A percentile compares a stretch with the other conserved stretches of the same genome.
phyloP scores from a whole-genome alignment of 2,329 filamentous ascomycete species.

The Lasiodiplodia theobromae region DNA sequence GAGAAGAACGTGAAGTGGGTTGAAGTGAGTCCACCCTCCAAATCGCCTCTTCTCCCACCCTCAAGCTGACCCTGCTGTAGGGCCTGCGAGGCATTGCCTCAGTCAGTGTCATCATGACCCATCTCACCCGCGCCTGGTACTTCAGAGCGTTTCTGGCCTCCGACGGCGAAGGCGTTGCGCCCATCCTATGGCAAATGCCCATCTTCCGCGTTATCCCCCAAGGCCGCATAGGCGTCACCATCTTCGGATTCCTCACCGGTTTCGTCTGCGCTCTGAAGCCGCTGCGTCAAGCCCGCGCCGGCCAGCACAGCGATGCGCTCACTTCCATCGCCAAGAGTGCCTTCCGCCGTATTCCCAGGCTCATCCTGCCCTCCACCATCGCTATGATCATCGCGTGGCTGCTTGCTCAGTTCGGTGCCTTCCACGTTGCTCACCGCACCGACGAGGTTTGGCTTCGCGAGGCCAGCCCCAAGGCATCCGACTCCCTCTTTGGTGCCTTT shows the following conservation, averaged over 20 bases:
- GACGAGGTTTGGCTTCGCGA: slow-evolving; percentile 61
- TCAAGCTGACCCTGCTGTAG: slow-evolving; percentile 38
- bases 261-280: slow-evolving; percentile 65
- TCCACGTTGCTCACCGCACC: slow-evolving; percentile 55
- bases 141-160: slow-evolving; percentile 59
- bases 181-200: slow-evolving; percentile 58
- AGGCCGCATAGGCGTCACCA: slow-evolving; percentile 62
- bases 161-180: slow-evolving; percentile 50
- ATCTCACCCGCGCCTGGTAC: slow-evolving; percentile 60
- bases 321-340: slow-evolving; percentile 60
- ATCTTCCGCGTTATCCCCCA: slow-evolving; percentile 64
- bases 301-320: slow-evolving; percentile 54
- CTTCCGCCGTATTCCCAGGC: slow-evolving; percentile 60
- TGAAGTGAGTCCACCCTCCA: slow-evolving; percentile 41
- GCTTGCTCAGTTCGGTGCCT: slow-evolving; percentile 58
- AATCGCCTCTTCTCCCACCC: background rate
- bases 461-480: slow-evolving; percentile 54
- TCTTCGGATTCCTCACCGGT: slow-evolving; percentile 64
- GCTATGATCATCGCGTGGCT: slow-evolving; percentile 60
- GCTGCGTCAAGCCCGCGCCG: slow-evolving; percentile 57
- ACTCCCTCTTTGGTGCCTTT: slow-evolving; percentile 55
- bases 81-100: slow-evolving; percentile 62
- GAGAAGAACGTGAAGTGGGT: slow-evolving; percentile 51
- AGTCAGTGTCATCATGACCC: slow-evolving; percentile 61
- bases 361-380: slow-evolving; percentile 61